A percentile compares a stretch with the other conserved stretches of the same genome.
These are phyloP conservation scores for Cadophora sp. DNA, from an alignment of 2,329 filamentous ascomycete genomes.

Conservation along the genomic window DNA sequence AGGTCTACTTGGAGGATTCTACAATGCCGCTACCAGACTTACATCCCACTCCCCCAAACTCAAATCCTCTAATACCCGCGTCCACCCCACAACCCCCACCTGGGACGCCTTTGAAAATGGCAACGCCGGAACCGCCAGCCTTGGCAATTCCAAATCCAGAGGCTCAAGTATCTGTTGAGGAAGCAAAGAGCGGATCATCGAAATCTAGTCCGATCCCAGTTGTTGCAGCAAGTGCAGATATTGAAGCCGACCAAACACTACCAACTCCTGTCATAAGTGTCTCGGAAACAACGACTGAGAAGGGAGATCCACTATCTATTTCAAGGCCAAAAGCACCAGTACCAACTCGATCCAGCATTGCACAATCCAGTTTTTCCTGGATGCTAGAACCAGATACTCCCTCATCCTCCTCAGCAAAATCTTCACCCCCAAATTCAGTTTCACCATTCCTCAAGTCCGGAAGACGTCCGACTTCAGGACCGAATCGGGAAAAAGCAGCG, in stretches of 20 bases:
- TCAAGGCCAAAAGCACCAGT: constrained; percentile 51
- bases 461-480: constrained; percentile 37
- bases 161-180: constrained; percentile 8
- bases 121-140: constrained; percentile 13
- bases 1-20: constrained; percentile 65
- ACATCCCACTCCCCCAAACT: constrained; percentile 18
- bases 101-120: constrained; percentile 11
- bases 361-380: constrained; percentile 80
- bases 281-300: background rate
- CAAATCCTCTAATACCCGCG: constrained; percentile 8
- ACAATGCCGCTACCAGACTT: constrained; percentile 55
- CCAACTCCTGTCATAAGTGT: constrained; percentile 15
- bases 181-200: constrained; percentile 2
- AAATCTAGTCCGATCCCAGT: constrained; percentile 17
- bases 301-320: constrained; percentile 18
- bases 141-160: constrained; percentile 18
- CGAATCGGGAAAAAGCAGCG: constrained; percentile 44
- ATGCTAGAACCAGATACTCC: constrained; percentile 66
- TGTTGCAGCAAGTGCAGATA: constrained; percentile 2
- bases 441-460: constrained; percentile 42
- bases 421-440: constrained; percentile 39
- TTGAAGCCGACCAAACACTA: background rate
- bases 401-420: constrained; percentile 28
- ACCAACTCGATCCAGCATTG: constrained; percentile 69
- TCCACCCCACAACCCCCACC: constrained; percentile 15